Evolutionary conservation across 257 asterid species (phyloP).

Genomic region (Primulina huaijiensis): DNA sequence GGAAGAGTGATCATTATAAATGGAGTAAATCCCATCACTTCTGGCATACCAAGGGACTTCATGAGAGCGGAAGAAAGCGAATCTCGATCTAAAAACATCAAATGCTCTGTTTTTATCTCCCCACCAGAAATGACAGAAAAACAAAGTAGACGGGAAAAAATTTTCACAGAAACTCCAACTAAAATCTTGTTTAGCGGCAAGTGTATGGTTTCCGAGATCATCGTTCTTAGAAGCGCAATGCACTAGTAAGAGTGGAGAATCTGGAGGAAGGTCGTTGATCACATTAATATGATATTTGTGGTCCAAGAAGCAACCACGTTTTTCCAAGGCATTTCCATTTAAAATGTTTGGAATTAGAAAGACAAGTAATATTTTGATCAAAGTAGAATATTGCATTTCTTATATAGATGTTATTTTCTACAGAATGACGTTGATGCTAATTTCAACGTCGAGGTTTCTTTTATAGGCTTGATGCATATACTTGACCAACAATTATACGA

Average conservation of each 20-base stretch:
- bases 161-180: background rate
- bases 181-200: background rate
- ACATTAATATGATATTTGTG: background rate
- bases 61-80: too few relatives aligned
- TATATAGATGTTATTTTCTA: too few relatives aligned
- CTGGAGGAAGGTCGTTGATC: background rate
- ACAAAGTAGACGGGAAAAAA: background rate
- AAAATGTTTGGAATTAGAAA: background rate
- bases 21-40: too few relatives aligned
- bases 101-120: background rate
- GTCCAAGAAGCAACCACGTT: background rate
- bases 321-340: background rate
- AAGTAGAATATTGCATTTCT: too few relatives aligned
- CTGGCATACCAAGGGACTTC: too few relatives aligned
- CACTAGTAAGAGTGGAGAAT: background rate
- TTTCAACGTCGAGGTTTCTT: too few relatives aligned
- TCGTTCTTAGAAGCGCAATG: constrained; percentile 22
- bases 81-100: background rate
- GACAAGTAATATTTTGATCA: too few relatives aligned
- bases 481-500: too few relatives aligned
- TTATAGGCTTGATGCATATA: too few relatives aligned
- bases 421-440: too few relatives aligned
- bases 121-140: constrained; percentile 25
- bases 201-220: constrained; percentile 16
- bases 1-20: too few relatives aligned